Evolutionary conservation across 2,329 filamentous ascomycete genomes (phyloP).

Genomic region (Didymosphaeria variabile): DNA sequence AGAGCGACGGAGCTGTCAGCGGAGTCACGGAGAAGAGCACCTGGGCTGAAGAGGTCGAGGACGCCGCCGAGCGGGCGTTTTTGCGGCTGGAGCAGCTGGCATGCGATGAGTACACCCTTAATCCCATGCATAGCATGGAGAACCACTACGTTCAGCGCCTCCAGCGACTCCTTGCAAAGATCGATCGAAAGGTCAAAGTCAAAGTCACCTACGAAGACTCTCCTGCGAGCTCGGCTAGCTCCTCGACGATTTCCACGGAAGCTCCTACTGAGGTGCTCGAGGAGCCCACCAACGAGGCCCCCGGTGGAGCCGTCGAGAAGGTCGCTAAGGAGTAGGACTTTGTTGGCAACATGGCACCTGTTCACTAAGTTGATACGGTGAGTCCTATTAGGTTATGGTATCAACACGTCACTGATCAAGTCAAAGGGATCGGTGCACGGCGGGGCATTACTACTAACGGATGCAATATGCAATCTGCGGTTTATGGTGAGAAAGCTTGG

Average conservation of each 20-base stretch:
- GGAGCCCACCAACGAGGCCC: background rate
- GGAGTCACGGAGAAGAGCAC: slow-evolving; percentile 46
- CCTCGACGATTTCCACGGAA: background rate
- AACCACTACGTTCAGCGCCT: slow-evolving; percentile 39
- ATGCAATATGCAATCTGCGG: background rate
- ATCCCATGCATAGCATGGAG: slow-evolving; percentile 29
- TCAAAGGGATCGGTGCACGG: background rate
- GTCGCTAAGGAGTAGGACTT: background rate
- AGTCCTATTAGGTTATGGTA: background rate
- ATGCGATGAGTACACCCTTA: slow-evolving; percentile 33
- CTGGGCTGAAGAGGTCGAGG: slow-evolving; percentile 46
- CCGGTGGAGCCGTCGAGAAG: background rate
- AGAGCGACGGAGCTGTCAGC: slow-evolving; percentile 31
- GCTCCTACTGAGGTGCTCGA: slow-evolving; percentile 2
- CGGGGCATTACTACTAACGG: background rate
- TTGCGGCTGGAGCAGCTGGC: slow-evolving; percentile 44
- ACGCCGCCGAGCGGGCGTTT: slow-evolving; percentile 31
- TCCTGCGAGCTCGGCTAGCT: background rate
- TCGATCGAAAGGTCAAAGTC: slow-evolving; percentile 29
- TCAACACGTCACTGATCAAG: background rate
- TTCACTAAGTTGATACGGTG: background rate
- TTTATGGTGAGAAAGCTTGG: background rate
- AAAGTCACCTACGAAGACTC: slow-evolving; percentile 21
- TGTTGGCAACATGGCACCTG: background rate
- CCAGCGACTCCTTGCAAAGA: slow-evolving; percentile 30